A percentile compares a stretch with the other conserved stretches of the same genome.
phyloP scores from a whole-genome alignment of 768 basidiomycete genomes.

The Obba rivulosa region DNA sequence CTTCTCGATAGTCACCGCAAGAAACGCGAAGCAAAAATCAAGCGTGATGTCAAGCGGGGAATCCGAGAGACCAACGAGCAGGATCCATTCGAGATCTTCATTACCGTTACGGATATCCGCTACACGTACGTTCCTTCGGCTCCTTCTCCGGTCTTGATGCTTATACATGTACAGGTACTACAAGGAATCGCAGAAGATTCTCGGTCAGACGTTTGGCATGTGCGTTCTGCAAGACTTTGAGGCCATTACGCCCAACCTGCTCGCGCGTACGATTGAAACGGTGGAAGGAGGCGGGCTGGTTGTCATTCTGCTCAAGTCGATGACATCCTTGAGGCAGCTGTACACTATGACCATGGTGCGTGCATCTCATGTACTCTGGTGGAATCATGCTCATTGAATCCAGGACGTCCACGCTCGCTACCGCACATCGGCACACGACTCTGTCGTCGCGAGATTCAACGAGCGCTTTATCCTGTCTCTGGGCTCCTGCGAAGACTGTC shows the following conservation, averaged over 20 bases:
- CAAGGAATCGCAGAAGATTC: slow-evolving; percentile 94
- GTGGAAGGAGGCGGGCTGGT: slow-evolving; percentile 94
- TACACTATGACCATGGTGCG: slow-evolving; percentile 83
- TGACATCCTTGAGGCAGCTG: slow-evolving; percentile 87
- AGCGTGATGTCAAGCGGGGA: slow-evolving; percentile 91
- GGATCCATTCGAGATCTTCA: slow-evolving; percentile 96
- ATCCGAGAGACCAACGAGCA: slow-evolving; percentile 93
- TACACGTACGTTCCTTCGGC: slow-evolving; percentile 68
- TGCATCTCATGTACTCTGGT: background rate
- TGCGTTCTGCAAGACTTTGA: slow-evolving; percentile 96
- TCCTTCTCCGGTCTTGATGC: background rate
- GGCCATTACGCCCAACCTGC: slow-evolving; percentile 93
- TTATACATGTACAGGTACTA: slow-evolving; percentile 54
- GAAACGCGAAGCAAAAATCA: slow-evolving; percentile 95
- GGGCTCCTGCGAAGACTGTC: slow-evolving; percentile 86
- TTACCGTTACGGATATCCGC: slow-evolving; percentile 97
- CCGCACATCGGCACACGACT: slow-evolving; percentile 84
- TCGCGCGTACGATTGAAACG: slow-evolving; percentile 96
- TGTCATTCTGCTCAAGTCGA: slow-evolving; percentile 87
- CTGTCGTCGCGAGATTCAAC: slow-evolving; percentile 93
- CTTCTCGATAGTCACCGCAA: slow-evolving; percentile 70
- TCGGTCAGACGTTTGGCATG: slow-evolving; percentile 98
- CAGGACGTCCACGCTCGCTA: slow-evolving; percentile 97
- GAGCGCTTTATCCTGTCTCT: slow-evolving; percentile 98
- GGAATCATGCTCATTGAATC: background rate